phyloP scores from a whole-genome alignment of 2,329 filamentous ascomycete genomes.

The Trichoderma polysporum region DNA sequence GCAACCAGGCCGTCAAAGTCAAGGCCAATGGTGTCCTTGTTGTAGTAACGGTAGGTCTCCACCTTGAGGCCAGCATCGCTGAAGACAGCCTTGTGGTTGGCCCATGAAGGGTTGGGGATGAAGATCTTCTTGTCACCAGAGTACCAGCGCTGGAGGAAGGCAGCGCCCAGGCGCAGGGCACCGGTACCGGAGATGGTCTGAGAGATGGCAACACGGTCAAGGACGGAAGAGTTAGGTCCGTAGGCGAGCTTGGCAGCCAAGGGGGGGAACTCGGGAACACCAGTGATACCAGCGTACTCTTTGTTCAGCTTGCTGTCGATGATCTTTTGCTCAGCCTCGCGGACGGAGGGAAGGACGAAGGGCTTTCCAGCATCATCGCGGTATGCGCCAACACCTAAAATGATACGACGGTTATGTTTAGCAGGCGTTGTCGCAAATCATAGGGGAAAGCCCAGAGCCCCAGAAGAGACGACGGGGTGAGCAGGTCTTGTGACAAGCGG shows the following conservation, averaged over 20 bases:
- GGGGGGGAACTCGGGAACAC: slow-evolving; percentile 90
- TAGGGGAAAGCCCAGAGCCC: slow-evolving; percentile 15
- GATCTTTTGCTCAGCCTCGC: slow-evolving; percentile 83
- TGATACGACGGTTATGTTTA: slow-evolving; percentile 8
- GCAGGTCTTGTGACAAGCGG: slow-evolving; percentile 16
- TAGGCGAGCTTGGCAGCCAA: slow-evolving; percentile 90
- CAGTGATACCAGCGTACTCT: slow-evolving; percentile 97
- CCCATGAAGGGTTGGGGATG: slow-evolving; percentile 83
- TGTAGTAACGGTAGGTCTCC: slow-evolving; percentile 97
- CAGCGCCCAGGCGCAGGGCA: slow-evolving; percentile 89
- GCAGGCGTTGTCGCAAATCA: slow-evolving; percentile 21
- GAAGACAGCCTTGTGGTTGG: slow-evolving; percentile 91
- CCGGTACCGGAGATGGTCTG: slow-evolving; percentile 98
- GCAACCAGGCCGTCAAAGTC: slow-evolving; percentile 93
- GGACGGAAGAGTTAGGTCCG: slow-evolving; percentile 72
- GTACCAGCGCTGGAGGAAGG: slow-evolving; percentile 90
- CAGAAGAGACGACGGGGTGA: slow-evolving; percentile 16
- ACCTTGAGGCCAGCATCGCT: slow-evolving; percentile 87
- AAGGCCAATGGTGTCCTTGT: slow-evolving; percentile 96
- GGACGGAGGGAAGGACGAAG: slow-evolving; percentile 93
- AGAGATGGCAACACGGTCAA: slow-evolving; percentile 83
- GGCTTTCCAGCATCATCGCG: slow-evolving; percentile 98
- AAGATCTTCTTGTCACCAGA: slow-evolving; percentile 93
- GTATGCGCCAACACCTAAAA: slow-evolving; percentile 90
- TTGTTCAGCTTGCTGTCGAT: slow-evolving; percentile 80